Base-by-base conservation (phyloP, 2,329 filamentous ascomycete species). In the Gaeumannomyces tritici region DNA sequence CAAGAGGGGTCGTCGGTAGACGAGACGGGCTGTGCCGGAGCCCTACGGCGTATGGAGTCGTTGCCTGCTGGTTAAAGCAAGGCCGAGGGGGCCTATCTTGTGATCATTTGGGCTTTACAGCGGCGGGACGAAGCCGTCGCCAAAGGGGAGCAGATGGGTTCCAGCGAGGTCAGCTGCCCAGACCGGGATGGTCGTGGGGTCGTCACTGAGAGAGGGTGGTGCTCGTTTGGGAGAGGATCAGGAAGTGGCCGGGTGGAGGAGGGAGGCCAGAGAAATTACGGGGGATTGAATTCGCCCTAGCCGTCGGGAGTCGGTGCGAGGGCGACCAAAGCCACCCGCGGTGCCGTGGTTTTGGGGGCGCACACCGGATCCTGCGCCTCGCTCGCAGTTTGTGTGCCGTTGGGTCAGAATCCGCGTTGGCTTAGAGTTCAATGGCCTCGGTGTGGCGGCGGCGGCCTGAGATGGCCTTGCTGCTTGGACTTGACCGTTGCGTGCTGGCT, bases 31-130 rank as follows among this genome's bases (percentile, higher is more conserved):
- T 42, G 33, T 5, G 29, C 24, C 55, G n/a, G 47, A n/a, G 57
- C 31, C 31, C 31, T 24, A 21, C 35, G 57, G 42, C 69, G 69
- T 69, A 62, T 18, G 24, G 42, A 60, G 73, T 78, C 75, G 78
- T 76, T 74, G 74, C 75, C 75, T 73, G 74, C 73, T 72, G 70
- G 70, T 75, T 70, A 77, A 69, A 74, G 73, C 74, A 75, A 72
- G 73, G 75, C 77, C 71, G 73, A 73, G 66, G 68, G 64, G 64
- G 65, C 68, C 66, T 61, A 55, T 61, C 67, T 70, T 71, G 73
- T 65, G 69, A 68, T 73, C 77, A 80, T 80, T 69, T 75, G 74
- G 71, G 71, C 56, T 28, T 51, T 26, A 29, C 35, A 33, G 26
- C 55, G 63, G 63, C 63, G 61, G 63, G 61, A 62, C 61, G 55